Conservation (phyloP, 2,329 filamentous ascomycete genomes). For the Claviceps paspali region DNA sequence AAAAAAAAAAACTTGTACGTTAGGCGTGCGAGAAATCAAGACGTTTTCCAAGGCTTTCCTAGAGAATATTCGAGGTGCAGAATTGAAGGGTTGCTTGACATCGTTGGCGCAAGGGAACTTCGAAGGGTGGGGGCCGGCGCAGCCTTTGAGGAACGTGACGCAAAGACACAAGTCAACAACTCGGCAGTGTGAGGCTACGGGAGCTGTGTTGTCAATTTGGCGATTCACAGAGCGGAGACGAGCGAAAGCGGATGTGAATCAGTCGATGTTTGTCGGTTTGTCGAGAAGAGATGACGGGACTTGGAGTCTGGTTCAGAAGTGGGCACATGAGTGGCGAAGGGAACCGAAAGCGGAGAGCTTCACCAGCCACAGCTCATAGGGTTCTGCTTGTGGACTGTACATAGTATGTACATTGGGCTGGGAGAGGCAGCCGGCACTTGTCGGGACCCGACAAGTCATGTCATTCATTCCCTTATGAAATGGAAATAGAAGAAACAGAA, state of each 20-base stretch:
- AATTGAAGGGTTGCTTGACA: slow-evolving; percentile 18
- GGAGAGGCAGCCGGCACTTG: slow-evolving; percentile 3
- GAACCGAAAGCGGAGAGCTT: not conserved
- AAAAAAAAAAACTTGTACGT: not conserved
- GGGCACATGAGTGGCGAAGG: not conserved
- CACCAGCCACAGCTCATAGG: not conserved
- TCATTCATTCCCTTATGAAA: too few relatives aligned
- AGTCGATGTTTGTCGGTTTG: not conserved
- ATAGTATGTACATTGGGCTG: too few relatives aligned
- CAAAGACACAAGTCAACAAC: not conserved
- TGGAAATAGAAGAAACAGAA: too few relatives aligned
- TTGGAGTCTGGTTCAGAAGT: not conserved
- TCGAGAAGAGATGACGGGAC: not conserved
- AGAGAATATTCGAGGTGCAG: slow-evolving; percentile 15
- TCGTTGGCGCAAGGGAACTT: slow-evolving; percentile 9
- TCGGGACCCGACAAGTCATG: too few relatives aligned
- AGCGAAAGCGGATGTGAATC: not conserved
- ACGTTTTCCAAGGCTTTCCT: slow-evolving; percentile 16
- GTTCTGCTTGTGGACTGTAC: slow-evolving; percentile 2
- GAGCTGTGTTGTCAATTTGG: not conserved
- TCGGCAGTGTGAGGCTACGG: not conserved
- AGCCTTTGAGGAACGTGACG: not conserved
- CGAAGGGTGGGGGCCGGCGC: not conserved
- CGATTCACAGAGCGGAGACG: not conserved
- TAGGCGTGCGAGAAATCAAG: not conserved